Base-by-base conservation (phyloP, 139 green algal species). In the Pseudopediastrum boryanum region DNA sequence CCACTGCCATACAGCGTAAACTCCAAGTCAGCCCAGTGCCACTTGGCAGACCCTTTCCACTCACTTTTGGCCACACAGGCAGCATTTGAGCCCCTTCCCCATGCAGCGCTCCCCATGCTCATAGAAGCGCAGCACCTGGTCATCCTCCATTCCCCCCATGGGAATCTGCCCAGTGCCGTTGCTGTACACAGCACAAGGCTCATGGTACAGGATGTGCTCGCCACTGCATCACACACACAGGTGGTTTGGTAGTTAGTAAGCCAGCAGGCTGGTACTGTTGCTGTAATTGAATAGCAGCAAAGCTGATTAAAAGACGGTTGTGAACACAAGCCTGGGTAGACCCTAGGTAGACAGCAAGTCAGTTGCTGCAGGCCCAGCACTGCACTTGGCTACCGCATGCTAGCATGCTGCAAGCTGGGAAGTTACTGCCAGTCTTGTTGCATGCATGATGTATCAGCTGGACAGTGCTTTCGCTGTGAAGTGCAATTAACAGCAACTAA, bases 71-170 rank as follows among this genome's bases (percentile, higher is more conserved):
- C 74, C 74, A 58, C 74, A 81, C 23, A 81, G 74, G 35, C 65
- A 44, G 62, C 74, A 81, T n/a, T 74, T 73, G 31, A 81, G 74
- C 4, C 74, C 74, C 13, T 74, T 72, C 35, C 74, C 74, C 3
- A 48, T 67, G 33, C 44, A 52, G 38, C 33, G 27, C 25, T 81
- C 74, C 5, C 74, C 74, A 29, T 81, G 74, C 35, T 39, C 2
- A n/a, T 41, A 81, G 44, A 81, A 74, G 35, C 58, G 36, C 8
- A 74, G 44, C 19, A 81, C 44, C 3, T 2, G 38, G 21, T 54
- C 44, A 33, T 81, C 74, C 29, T 52, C 61, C 74, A 81, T 81
- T 25, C 74, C 74, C n/a, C 23, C 42, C 8, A 52, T 3, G 19
- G 74, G 65, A 12, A 67, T 41, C 6, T 54, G 23, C 2, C 19